Evolutionary conservation across 176 grass and related monocot genomes (phyloP).

Genomic region (Carex kokanica): DNA sequence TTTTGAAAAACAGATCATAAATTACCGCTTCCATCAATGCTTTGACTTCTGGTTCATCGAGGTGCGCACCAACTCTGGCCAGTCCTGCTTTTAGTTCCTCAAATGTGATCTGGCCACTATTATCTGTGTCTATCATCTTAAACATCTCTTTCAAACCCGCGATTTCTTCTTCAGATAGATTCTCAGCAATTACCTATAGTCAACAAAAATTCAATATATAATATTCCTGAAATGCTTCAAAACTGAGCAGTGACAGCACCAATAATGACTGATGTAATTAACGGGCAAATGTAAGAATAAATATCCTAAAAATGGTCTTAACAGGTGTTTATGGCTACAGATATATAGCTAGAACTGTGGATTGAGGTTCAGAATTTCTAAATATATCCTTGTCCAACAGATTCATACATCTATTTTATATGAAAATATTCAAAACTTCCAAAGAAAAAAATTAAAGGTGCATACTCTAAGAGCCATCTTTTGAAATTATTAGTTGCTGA

Average conservation of each 20-base stretch:
- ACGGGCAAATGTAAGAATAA: no score
- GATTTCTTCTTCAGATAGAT: constrained; percentile 31
- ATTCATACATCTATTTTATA: background rate
- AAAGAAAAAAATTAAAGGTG: constrained; percentile 1
- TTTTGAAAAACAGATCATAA: background rate
- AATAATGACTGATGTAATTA: background rate
- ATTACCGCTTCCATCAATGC: constrained; percentile 31
- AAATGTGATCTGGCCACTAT: constrained; percentile 32
- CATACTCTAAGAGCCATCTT: constrained; percentile 32
- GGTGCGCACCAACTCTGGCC: constrained; percentile 22
- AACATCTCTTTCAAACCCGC: constrained; percentile 29
- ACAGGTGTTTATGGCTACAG: background rate
- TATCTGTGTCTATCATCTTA: constrained; percentile 32
- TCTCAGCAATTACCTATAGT: constrained; percentile 28
- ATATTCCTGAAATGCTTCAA: background rate
- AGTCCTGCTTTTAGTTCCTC: constrained; percentile 30
- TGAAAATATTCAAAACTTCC: background rate
- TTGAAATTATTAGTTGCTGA: constrained; percentile 30
- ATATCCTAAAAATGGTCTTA: background rate
- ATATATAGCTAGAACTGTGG: background rate
- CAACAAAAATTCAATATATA: background rate
- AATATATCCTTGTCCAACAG: background rate
- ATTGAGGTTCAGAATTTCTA: background rate
- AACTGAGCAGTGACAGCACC: background rate
- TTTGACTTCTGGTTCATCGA: constrained; percentile 24